Evolutionary conservation across 2,329 filamentous ascomycete species (phyloP), one percentile per base, ranked within the genome.

Genomic region (Fusarium xyrophilum): DNA sequence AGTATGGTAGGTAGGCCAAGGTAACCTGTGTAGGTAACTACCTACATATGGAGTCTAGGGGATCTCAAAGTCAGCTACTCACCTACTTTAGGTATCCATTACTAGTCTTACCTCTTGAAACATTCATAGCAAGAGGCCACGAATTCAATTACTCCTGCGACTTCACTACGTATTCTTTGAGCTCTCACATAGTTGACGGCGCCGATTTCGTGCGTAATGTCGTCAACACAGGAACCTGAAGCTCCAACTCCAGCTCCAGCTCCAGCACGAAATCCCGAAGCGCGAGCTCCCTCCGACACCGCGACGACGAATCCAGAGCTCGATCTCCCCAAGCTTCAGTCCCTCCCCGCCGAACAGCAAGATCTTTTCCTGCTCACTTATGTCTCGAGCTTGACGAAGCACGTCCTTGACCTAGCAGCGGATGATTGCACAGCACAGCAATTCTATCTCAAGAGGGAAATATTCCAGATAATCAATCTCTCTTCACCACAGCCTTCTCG

Each of bases 341-440:
- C 92, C 54, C 88, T 98, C 47, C 93, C 95, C 43, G 89, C 92
- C 56, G 96, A 99, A 81, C 96, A 99, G 79, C 96, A 99, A 80
- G 94, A 97, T 75, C 88, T 99, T 15, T 96, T 96, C 79, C 87
- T 99, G 67, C 85, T 99, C 63, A 96, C 90, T 28, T 97, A 96
- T 77, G 91, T 94, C 36, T 91, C 93, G 30, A 88, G 91, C 64
- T 85, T 99, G 58, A 90, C 89, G 67, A 91, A 91, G 72, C 92
- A 97, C 84, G 91, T 97, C 44, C 85, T 89, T 56, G 83, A 83
- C 19, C 86, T 98, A 47, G 87, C 89, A 55, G 84, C 89, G 65
- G 93, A 97, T 72, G 91, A 92, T 76, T 91, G 94, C 71, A 95
- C 92, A 25, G 88, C 92, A 15, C 92, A 97, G 81, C 96, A 99